Conservation (phyloP, 345 rosid genomes). For the Xanthoceras sorbifolium region DNA sequence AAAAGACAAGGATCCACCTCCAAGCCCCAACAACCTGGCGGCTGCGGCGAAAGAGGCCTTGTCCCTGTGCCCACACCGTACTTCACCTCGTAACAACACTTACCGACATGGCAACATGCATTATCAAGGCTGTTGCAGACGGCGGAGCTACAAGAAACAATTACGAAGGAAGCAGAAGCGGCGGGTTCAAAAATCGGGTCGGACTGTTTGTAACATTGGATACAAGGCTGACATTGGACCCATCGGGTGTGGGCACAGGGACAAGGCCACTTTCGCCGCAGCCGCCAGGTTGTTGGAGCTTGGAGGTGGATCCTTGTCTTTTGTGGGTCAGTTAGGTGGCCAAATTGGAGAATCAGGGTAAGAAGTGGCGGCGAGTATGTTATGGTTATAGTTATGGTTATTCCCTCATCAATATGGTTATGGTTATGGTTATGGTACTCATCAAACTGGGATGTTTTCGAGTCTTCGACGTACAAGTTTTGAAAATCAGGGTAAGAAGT, state of each 20-base stretch:
- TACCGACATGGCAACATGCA: slow-evolving; percentile 72
- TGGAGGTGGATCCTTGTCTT: slow-evolving; percentile 86
- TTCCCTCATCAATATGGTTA: slow-evolving; percentile 3
- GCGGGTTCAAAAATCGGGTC: slow-evolving; percentile 97
- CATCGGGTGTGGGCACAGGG: slow-evolving; percentile 92
- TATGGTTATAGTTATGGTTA: no score
- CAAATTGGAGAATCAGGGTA: slow-evolving; percentile 84
- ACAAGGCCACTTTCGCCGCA: slow-evolving; percentile 83
- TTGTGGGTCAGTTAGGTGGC: slow-evolving; percentile 78
- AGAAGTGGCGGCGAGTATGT: no score
- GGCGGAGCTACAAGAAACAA: slow-evolving; percentile 75
- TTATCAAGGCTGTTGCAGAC: slow-evolving; percentile 78
- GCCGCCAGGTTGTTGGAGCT: slow-evolving; percentile 92
- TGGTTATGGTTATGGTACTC: slow-evolving; percentile 28
- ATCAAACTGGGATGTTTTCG: slow-evolving; percentile 36
- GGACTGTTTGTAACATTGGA: slow-evolving; percentile 78
- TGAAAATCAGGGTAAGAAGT: slow-evolving; percentile 50
- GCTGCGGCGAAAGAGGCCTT: slow-evolving; percentile 93
- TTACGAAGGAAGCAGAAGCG: slow-evolving; percentile 63
- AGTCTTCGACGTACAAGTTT: slow-evolving; percentile 42
- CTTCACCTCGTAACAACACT: slow-evolving; percentile 82
- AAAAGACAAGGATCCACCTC: slow-evolving; percentile 88
- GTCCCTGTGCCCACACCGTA: slow-evolving; percentile 95
- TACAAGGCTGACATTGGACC: slow-evolving; percentile 97
- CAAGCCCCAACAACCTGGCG: slow-evolving; percentile 86